Base-by-base conservation (phyloP, 176 grass and related monocot genomes). In the Avena insularis region DNA sequence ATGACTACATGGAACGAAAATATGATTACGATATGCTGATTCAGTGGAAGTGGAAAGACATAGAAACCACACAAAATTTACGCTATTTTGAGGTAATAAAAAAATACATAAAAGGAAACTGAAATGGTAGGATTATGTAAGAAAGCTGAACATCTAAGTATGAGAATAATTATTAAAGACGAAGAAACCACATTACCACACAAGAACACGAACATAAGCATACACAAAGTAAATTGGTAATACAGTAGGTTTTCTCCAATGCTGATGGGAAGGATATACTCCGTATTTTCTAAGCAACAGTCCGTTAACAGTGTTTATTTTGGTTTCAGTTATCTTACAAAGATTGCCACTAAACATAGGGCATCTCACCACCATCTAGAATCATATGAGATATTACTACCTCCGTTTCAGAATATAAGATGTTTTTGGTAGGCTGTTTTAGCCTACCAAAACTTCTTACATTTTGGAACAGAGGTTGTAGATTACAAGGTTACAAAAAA, bases 211-310 rank as follows among this genome's bases (percentile, higher is more conserved):
- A 71, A 57, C 47, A 31, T 53, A 9, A 43, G 21, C 45, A 82
- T 64, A 55, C 21, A 79, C 46, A 47, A 9, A 81, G 9, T 58
- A 10, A 76, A 76, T 23, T 53, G 51, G 25, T 51, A 71, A 61
- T 4, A 33, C 49, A 59, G 9, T 64, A 33, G 17, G 36, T 27
- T 58, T 57, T 51, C 47, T 51, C 81, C 69, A 80, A 78, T 21
- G 59, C 9, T 49, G 0, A 73, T 51, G 20, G 36, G 12, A 87
- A 88, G 46, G 35, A 43, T 66, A 47, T 35, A 35, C 33, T 35
- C 33, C 33, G 33, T 31, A 81, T 75, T 76, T 79, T 75, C 29
- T 29, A 70, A 71, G 62, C 14, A 83, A 78, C 20, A 82, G 16
- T 67, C 0, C 7, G 9, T 82, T 50, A 59, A 29, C 15, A 12